Evolutionary conservation across 1,284 basidiomycete species (phyloP), one percentile per base, ranked within the genome.

Genomic region (Ceratobasidium sp.): DNA sequence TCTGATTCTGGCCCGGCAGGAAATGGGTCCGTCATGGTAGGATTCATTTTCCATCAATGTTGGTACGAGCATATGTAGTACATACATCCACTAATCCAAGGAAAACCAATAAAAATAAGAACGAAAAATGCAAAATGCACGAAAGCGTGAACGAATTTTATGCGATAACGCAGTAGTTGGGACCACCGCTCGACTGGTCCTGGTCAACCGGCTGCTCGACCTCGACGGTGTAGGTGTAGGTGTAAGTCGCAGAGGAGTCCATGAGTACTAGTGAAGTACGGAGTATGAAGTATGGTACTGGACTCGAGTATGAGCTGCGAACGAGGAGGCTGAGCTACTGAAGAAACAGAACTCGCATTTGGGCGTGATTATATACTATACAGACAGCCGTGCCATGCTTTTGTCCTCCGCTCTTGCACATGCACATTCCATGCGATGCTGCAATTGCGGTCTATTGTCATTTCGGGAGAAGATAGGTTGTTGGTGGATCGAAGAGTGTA

Each of bases 191-290:
- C 20, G 23, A n/a, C n/a, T 40, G 23, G n/a, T 70, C 68, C 39
- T 70, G 51, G 26, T 70, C 53, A 33, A 70, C 68, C 9, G 68
- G 68, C 33, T 70, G 53, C 68, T 70, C 68, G 33, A 40, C 53
- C 68, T 70, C 68, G 51, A 51, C 13, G 28, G 68, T 33, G 53
- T 53, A 70, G 20, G 68, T 53, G 51, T 70, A 70, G 68, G 39
- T 70, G 51, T 70, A 70, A 10, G 53, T 51, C 23, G 68, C 49
- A n/a, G 51, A 26, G 33, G 68, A 70, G 49, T 70, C 68, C 68
- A 70, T 70, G 46, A 42, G 68, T 70, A 55, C 53, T 55, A 33
- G 33, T 4, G 33, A 33, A 4, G 33, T 33, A 33, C 33, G 33
- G 53, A 55, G 53, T 55, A 55, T 55, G n/a, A 20, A n/a, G 51